These are phyloP conservation scores for Aspergillus fischeri DNA, from an alignment of 2,329 filamentous ascomycete genomes.

Conservation along the genomic window DNA sequence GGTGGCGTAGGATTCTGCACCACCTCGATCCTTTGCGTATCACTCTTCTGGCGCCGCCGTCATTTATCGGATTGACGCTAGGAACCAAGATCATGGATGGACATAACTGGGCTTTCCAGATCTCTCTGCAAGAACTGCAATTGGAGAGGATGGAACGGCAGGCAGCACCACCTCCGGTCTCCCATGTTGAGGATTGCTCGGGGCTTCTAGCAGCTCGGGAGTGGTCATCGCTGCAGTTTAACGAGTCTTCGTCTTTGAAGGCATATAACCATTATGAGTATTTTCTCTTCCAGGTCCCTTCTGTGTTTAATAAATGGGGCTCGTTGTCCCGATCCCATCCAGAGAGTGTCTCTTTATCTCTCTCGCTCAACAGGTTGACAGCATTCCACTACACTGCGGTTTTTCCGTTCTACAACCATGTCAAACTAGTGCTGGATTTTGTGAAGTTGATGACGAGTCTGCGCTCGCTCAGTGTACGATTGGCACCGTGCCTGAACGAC, in stretches of 20 bases:
- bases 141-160: slow-evolving; percentile 28
- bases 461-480: slow-evolving; percentile 52
- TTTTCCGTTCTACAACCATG: slow-evolving; percentile 63
- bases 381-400: slow-evolving; percentile 59
- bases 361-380: slow-evolving; percentile 41
- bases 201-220: slow-evolving; percentile 56
- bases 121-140: slow-evolving; percentile 58
- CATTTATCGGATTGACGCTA: slow-evolving; percentile 58
- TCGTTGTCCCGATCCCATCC: slow-evolving; percentile 23
- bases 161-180: slow-evolving; percentile 21
- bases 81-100: slow-evolving; percentile 54
- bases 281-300: slow-evolving; percentile 61
- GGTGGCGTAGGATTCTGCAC: slow-evolving; percentile 56
- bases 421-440: slow-evolving; percentile 45
- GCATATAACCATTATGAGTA: slow-evolving; percentile 70
- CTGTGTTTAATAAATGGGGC: slow-evolving; percentile 51
- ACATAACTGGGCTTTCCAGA: slow-evolving; percentile 62
- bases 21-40: slow-evolving; percentile 52
- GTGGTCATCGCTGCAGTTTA: slow-evolving; percentile 64
- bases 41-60: slow-evolving; percentile 58
- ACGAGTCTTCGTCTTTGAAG: slow-evolving; percentile 70
- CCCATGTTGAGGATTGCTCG: slow-evolving; percentile 19
- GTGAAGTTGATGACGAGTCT: slow-evolving; percentile 49
- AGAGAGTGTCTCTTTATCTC: slow-evolving; percentile 32
- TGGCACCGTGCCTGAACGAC: slow-evolving; percentile 39